These are phyloP conservation scores for Pseudocercospora musae DNA, from an alignment of 2,329 filamentous ascomycete genomes.

Conservation along the genomic window DNA sequence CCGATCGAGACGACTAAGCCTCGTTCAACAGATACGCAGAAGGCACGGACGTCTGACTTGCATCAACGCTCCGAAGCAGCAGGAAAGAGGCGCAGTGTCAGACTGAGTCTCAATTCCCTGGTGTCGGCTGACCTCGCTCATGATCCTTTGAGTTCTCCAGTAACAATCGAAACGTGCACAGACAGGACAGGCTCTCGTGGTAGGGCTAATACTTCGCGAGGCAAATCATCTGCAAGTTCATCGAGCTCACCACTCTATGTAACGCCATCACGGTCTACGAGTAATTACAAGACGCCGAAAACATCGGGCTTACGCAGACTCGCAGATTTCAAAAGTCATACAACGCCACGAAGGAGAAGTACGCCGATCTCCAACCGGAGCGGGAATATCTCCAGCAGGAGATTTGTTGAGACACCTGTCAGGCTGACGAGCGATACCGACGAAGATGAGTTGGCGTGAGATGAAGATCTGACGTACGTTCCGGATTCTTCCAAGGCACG, in stretches of 20 bases:
- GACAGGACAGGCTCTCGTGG: neutral
- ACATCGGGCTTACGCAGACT: slow-evolving; percentile 6
- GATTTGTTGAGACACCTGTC: neutral
- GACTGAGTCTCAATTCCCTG: neutral
- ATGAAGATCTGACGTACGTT: neutral
- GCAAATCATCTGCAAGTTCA: neutral
- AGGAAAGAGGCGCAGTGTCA: neutral
- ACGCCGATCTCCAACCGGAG: slow-evolving; percentile 7
- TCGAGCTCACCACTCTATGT: slow-evolving; percentile 8
- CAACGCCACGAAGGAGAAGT: slow-evolving; percentile 3
- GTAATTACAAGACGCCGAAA: slow-evolving; percentile 13
- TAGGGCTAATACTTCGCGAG: neutral
- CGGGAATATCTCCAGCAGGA: neutral
- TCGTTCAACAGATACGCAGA: neutral
- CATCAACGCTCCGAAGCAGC: neutral
- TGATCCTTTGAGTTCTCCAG: neutral
- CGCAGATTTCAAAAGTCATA: slow-evolving; percentile 9
- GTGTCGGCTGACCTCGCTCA: neutral
- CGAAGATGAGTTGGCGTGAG: neutral
- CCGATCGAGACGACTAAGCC: neutral
- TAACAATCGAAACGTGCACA: neutral
- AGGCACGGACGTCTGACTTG: neutral
- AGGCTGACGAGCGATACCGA: neutral
- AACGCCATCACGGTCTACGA: slow-evolving; percentile 7
- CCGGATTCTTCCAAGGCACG: neutral